Evolutionary conservation across 805 yeast genomes (phyloP).

Genomic region (Schwanniomyces occidentalis): DNA sequence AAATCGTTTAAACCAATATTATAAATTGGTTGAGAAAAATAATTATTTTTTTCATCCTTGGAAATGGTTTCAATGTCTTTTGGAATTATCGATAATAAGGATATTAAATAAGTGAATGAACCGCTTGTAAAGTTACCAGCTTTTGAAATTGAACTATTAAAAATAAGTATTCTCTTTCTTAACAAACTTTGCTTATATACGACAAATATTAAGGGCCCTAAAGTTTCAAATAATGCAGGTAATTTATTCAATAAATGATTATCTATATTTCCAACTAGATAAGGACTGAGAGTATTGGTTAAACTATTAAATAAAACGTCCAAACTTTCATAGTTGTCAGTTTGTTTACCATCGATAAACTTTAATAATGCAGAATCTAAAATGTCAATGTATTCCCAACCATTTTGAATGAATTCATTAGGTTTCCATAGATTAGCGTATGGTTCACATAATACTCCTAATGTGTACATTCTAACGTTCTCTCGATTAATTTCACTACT

Average conservation of each 20-base stretch:
- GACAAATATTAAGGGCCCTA: slow-evolving; percentile 68
- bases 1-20: slow-evolving; percentile 63
- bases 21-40: slow-evolving; percentile 52
- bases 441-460: slow-evolving; percentile 39
- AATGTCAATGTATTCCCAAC: slow-evolving; percentile 38
- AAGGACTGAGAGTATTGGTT: slow-evolving; percentile 7
- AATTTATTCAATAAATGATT: slow-evolving; percentile 47
- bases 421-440: slow-evolving; percentile 31
- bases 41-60: slow-evolving; percentile 8
- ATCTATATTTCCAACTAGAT: slow-evolving; percentile 10
- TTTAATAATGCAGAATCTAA: slow-evolving; percentile 25
- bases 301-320: slow-evolving; percentile 16
- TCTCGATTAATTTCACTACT: slow-evolving; percentile 17
- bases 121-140: slow-evolving; percentile 25
- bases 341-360: slow-evolving; percentile 18
- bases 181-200: slow-evolving; percentile 64
- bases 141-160: slow-evolving; percentile 27
- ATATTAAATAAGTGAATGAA: slow-evolving; percentile 56
- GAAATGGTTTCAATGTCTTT: slow-evolving; percentile 42
- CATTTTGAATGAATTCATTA: slow-evolving; percentile 32
- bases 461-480: slow-evolving; percentile 38
- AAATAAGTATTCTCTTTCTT: slow-evolving; percentile 55
- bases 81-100: slow-evolving; percentile 65
- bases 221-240: slow-evolving; percentile 43
- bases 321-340: slow-evolving; percentile 18